Evolutionary conservation across 78 protist genomes (phyloP), one percentile per base, ranked within the genome.

Genomic region (Tieghemostelium lacteum): DNA sequence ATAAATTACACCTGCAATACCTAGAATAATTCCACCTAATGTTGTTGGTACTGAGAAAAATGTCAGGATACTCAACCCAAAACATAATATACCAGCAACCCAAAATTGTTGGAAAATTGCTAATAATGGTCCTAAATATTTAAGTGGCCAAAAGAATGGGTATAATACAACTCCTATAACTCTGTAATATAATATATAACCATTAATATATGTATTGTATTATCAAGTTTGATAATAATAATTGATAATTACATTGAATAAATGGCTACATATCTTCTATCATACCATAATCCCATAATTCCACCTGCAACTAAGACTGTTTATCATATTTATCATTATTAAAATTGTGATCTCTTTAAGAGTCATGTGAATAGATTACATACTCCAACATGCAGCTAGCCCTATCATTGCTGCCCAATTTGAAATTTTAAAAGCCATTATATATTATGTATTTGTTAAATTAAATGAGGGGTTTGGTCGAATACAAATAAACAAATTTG

Each of bases 321-420:
- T 10, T 37, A 3, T 20, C 2, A 36, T 52, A 40, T 34, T 39
- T 31, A 39, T n/a, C 8, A 28, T 3, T 40, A 39, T 40, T 16
- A 58, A n/a, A 7, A 61, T 17, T 5, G 36, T 39, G 1, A 55
- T 31, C 24, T 33, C 19, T 26, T 28, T 5, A 62, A 10, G 3
- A 19, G 22, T 22, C 14, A 17, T 20, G 7, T 10, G 42, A 28
- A 37, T 8, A 22, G 14, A 3, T 19, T 37, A 75, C 57, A 37
- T 62, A 80, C 75, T 58, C 58, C 61, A 83, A 60, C 55, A 66
- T 24, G 78, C 70, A 58, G 75, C 58, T 42, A 83, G n/a, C 2
- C 66, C 91, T 36, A 83, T 83, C 91, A 83, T 83, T 20, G 91
- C 91, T 0, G 71, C 91, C 91, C 91, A 83, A 69, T 83, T 83